A percentile compares a stretch with the other conserved stretches of the same genome.
Conservation (phyloP, 306 rosid genomes). For the peach (Prunus persica) region Prunus_persica_NCBIv2 NC_034016.1:16936501-16937000, state of each 20-base stretch:
- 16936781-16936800: background rate
- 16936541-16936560: conserved; percentile 52
- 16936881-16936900: background rate
- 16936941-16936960: background rate
- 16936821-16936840: background rate
- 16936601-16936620: conserved; percentile 69
- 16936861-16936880: background rate
- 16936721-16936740: conserved; percentile 4
- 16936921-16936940: background rate
- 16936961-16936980: background rate
- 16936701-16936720: conserved; percentile 52
- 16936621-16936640: conserved; percentile 78
- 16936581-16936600: conserved; percentile 51
- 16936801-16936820: background rate
- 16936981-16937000: background rate
- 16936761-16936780: background rate
- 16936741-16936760: background rate
- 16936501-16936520: conserved; percentile 78
- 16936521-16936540: conserved; percentile 77
- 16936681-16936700: conserved; percentile 93
- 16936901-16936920: background rate
- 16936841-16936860: background rate
- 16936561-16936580: conserved; percentile 37
- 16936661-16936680: conserved; percentile 59
- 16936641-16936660: conserved; percentile 68